These are phyloP conservation scores for Macrolepiota fuliginosa DNA, from an alignment of 768 basidiomycete species.

Conservation along the genomic window DNA sequence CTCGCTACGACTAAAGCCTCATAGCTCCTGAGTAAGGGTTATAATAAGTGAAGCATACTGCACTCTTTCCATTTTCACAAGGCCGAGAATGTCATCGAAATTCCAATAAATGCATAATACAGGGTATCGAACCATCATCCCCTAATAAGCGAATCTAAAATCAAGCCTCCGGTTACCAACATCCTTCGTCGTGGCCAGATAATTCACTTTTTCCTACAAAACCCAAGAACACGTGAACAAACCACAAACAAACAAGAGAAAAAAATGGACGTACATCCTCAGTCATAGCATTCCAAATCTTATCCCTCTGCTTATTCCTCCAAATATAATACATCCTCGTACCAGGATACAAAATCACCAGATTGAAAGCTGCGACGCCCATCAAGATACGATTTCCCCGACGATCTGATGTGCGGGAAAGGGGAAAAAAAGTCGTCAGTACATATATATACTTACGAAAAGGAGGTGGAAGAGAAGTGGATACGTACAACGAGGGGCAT, in stretches of 20 bases:
- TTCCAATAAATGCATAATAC: not conserved
- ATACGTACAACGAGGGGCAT: constrained; percentile 51
- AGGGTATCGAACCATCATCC: not conserved
- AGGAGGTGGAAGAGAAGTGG: not conserved
- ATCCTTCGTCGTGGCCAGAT: constrained; percentile 57
- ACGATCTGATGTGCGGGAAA: constrained; percentile 37
- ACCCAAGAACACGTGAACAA: not conserved
- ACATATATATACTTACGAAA: not conserved
- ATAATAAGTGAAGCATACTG: no score
- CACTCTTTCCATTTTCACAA: no score
- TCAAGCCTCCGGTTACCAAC: constrained; percentile 60
- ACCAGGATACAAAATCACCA: constrained; percentile 49
- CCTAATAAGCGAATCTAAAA: constrained; percentile 57
- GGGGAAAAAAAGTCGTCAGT: not conserved
- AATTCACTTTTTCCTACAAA: constrained; percentile 49
- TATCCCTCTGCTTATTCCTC: constrained; percentile 52
- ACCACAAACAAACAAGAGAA: not conserved
- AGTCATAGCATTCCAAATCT: constrained; percentile 58
- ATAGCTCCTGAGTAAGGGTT: no score
- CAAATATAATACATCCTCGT: constrained; percentile 57
- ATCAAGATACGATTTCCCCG: constrained; percentile 61
- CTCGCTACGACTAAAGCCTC: no score
- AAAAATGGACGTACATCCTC: constrained; percentile 31
- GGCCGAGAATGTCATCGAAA: no score
- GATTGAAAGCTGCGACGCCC: constrained; percentile 46